Base-by-base conservation (phyloP, 2,329 filamentous ascomycete species). In the Cryphonectria naterciae region DNA sequence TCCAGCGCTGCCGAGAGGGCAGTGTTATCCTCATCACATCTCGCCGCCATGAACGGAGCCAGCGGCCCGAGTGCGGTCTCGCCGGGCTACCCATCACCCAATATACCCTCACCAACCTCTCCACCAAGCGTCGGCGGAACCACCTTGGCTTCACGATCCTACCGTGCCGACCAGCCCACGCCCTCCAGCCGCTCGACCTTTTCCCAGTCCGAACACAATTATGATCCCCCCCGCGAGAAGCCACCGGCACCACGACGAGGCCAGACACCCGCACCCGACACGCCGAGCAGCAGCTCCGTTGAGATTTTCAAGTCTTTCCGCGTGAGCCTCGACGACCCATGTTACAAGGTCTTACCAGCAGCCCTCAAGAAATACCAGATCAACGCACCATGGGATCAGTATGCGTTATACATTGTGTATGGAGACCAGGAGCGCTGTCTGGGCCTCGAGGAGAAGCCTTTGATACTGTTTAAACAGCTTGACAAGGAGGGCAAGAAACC, bases 221-320 rank as follows among this genome's bases (percentile, higher is more conserved):
- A 83, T 70, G 79, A 78, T 75, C 81, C 73, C 32, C 77, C 73
- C 39, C 77, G 78, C 67, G 78, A 80, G n/a, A 82, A 82, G 71
- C 79, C 78, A 4, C 49, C 63, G 11, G 83, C 83, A 4, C 87
- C 87, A n/a, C 85, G 88, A 70, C 83, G 89, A 63, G 85, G 87
- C 74, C 88, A 89, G 78, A 91, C 88, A 1, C 89, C 89, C 0
- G 87, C 87, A 2, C 87, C 88, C 28, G 88, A 91, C 73, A 90
- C 88, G 0, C 87, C 88, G 0, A 85, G 83, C 71, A 72, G 71
- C 32, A 85, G 84, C 17, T 89, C 88, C 1, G 95, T 98, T 72
- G 96, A 99, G 81, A 98, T 99, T 72, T 98, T 98, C 89, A 99
- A 99, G 81, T 97, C 93, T 1, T 99, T 99, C 87, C 91, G 95